Evolutionary conservation across 2,329 filamentous ascomycete genomes (phyloP).

Genomic region (Nothomitra cinnamomea): DNA sequence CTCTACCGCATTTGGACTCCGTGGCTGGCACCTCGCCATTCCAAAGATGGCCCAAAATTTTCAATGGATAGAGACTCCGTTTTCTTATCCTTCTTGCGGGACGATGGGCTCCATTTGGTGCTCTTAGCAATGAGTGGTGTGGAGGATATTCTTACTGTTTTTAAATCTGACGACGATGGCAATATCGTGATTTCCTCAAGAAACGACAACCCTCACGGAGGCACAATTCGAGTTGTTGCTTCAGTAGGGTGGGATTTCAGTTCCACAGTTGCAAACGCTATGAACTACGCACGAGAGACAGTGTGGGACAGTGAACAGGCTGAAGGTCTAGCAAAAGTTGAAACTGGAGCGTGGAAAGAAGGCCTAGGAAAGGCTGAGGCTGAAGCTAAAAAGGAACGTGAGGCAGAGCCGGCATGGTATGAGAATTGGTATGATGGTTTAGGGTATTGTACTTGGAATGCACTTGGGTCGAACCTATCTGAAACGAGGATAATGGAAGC

Average conservation of each 20-base stretch:
- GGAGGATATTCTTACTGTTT: slow-evolving; percentile 49
- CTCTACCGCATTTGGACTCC: slow-evolving; percentile 63
- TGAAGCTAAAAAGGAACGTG: slow-evolving; percentile 27
- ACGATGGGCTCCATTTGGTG: slow-evolving; percentile 56
- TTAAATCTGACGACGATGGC: slow-evolving; percentile 48
- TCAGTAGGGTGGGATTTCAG: slow-evolving; percentile 59
- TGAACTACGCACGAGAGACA: slow-evolving; percentile 70
- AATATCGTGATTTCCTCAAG: slow-evolving; percentile 50
- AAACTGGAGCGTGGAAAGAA: slow-evolving; percentile 29
- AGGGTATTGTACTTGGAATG: slow-evolving; percentile 96
- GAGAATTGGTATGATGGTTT: slow-evolving; percentile 86
- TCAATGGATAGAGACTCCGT: slow-evolving; percentile 61
- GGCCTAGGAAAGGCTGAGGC: slow-evolving; percentile 30
- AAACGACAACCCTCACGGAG: slow-evolving; percentile 46
- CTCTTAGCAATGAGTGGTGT: slow-evolving; percentile 63
- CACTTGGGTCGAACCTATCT: slow-evolving; percentile 65
- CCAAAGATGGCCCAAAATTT: slow-evolving; percentile 38
- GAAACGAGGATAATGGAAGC: slow-evolving; percentile 65
- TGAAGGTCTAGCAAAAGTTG: slow-evolving; percentile 27
- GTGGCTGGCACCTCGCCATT: slow-evolving; percentile 83
- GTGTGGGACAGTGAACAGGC: slow-evolving; percentile 30
- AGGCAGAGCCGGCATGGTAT: slow-evolving; percentile 48
- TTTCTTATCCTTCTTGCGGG: slow-evolving; percentile 58
- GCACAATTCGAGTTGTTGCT: slow-evolving; percentile 46
- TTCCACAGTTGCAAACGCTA: slow-evolving; percentile 57